Base-by-base conservation (phyloP, 2,329 filamentous ascomycete genomes). In the Graphilbum sp. region DNA sequence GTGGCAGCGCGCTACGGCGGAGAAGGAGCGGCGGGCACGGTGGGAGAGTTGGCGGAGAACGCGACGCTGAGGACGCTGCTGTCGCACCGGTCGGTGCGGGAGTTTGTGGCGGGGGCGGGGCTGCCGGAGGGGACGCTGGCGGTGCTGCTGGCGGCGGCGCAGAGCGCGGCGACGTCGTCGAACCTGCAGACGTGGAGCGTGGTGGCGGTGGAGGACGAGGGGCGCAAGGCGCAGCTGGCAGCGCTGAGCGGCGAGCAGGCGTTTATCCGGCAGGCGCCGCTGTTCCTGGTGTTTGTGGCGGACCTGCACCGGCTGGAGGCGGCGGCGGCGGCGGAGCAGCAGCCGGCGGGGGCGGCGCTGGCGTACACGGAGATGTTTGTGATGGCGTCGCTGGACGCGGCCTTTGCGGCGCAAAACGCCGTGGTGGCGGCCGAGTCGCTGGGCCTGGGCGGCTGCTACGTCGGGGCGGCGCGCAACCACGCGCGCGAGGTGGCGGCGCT, bases 131-230 rank as follows among this genome's bases (percentile, higher is more conserved):
- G 47, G 23, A 50, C 45, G 3, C 48, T 56, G n/a, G 51, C 53
- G 34, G 32, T 49, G 2, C 47, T 56, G 1, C 35, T 52, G 4
- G 52, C 54, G 0, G 54, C 51, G n/a, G 54, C 48, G 3, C 54
- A 56, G 38, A 54, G 52, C 39, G 54, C 54, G 9, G 46, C 53
- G 6, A 54, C 53, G 3, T 56, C 53, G 13, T 56, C 51, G 8
- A 55, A 56, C 42, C 43, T 56, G 21, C 54, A 57, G 38, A 52
- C 52, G 0, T 57, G 54, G 52, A 54, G 52, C 38, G 51, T 51
- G 13, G 42, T 57, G 18, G 50, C 52, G 12, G 37, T 56, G 12
- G 25, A 46, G 23, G 49, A 54, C 29, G 35, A 46, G 4, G 41
- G 38, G n/a, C 47, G 46, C 25, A 55, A 56, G 33, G 39, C 44